A percentile compares a stretch with the other conserved stretches of the same genome.
Evolutionary conservation across 306 rosid genomes (phyloP).

Genomic region (Pterocarpus santalinus): DNA sequence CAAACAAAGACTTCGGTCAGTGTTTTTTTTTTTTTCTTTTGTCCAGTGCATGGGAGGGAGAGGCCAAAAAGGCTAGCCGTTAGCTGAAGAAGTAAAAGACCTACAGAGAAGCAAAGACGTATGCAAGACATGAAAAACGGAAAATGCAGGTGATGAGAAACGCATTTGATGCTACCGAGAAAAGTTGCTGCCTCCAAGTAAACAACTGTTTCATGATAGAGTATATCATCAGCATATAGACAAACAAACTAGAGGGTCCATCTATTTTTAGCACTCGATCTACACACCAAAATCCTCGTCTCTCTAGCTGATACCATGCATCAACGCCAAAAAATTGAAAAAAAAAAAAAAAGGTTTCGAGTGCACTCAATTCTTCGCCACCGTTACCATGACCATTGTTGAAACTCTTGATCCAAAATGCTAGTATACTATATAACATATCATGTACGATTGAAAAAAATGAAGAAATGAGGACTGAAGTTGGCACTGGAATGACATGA

Average conservation of each 20-base stretch:
- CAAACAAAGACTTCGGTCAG: background rate
- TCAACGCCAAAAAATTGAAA: background rate
- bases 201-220: constrained; percentile 47
- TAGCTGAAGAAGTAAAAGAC: constrained; percentile 46
- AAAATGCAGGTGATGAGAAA: constrained; percentile 57
- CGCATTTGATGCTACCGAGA: constrained; percentile 47
- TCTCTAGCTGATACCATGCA: constrained; percentile 16
- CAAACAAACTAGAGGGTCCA: constrained; percentile 34
- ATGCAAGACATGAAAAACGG: constrained; percentile 44
- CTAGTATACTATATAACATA: background rate
- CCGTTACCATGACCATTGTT: background rate
- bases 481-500: constrained; percentile 38
- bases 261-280: constrained; percentile 38
- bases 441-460: background rate
- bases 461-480: background rate
- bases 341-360: background rate
- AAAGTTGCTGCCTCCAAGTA: constrained; percentile 39
- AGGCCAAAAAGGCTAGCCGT: constrained; percentile 49
- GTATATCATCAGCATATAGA: constrained; percentile 35
- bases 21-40: background rate
- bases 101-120: constrained; percentile 29
- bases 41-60: background rate
- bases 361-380: constrained; percentile 11
- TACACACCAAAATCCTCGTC: constrained; percentile 5
- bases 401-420: background rate